Evolutionary conservation across 2,329 filamentous ascomycete genomes (phyloP).

Genomic region (Colletotrichum lindemuthianum): DNA sequence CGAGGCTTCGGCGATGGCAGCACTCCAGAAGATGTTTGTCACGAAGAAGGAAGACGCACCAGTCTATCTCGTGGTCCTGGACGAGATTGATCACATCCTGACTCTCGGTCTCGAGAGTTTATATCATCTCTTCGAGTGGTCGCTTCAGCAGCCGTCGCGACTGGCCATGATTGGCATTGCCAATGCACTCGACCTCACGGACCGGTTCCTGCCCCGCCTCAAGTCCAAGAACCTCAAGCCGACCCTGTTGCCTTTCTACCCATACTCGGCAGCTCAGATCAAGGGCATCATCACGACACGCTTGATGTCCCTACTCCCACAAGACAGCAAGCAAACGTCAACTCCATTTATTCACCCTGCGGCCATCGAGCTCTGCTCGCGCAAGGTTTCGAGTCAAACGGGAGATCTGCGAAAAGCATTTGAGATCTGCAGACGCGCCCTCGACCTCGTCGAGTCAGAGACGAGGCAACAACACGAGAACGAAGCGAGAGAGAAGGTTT

Average conservation of each 20-base stretch:
- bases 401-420: slow-evolving; percentile 96
- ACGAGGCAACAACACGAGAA: slow-evolving; percentile 79
- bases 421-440: slow-evolving; percentile 88
- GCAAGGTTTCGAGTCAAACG: slow-evolving; percentile 93
- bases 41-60: slow-evolving; percentile 64
- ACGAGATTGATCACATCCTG: slow-evolving; percentile 95
- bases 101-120: slow-evolving; percentile 89
- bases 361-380: slow-evolving; percentile 91
- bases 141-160: slow-evolving; percentile 80
- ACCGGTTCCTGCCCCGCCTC: slow-evolving; percentile 91
- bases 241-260: slow-evolving; percentile 88
- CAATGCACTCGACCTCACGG: slow-evolving; percentile 94
- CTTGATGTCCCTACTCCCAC: slow-evolving; percentile 77
- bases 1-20: slow-evolving; percentile 74
- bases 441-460: slow-evolving; percentile 90
- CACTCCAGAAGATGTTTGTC: slow-evolving; percentile 77
- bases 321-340: slow-evolving; percentile 60
- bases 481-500: slow-evolving; percentile 63
- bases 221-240: slow-evolving; percentile 94
- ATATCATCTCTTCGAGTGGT: slow-evolving; percentile 97
- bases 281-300: slow-evolving; percentile 86
- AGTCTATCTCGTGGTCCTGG: slow-evolving; percentile 85
- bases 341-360: slow-evolving; percentile 93
- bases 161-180: slow-evolving; percentile 92
- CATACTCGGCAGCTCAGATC: slow-evolving; percentile 89